Evolutionary conservation across 495 filamentous ascomycete species (phyloP).

Genomic region (Aspergillus incahuasiensis): DNA sequence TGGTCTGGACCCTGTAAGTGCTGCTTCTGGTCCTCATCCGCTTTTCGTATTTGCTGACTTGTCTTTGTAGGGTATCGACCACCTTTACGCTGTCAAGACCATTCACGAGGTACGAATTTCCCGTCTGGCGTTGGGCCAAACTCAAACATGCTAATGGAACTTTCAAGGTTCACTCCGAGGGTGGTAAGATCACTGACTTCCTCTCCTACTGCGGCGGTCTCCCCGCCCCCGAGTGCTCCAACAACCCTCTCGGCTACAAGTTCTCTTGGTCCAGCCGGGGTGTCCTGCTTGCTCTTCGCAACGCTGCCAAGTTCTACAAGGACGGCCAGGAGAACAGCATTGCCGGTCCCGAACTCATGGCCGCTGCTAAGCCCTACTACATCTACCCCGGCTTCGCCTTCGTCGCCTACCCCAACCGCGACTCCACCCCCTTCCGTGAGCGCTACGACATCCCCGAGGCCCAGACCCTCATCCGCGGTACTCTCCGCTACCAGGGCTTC

Average conservation of each 20-base stretch:
- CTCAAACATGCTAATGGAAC: background rate
- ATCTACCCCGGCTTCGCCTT: conserved; percentile 88
- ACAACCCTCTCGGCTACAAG: conserved; percentile 94
- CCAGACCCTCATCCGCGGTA: conserved; percentile 56
- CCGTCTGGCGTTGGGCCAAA: background rate
- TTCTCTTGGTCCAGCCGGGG: conserved; percentile 86
- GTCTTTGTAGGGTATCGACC: conserved; percentile 54
- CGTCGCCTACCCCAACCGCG: conserved; percentile 90
- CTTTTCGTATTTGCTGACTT: background rate
- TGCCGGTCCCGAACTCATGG: conserved; percentile 71
- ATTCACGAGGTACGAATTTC: conserved; percentile 61
- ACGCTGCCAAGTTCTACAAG: conserved; percentile 78
- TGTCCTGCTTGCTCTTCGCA: conserved; percentile 79
- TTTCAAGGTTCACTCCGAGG: conserved; percentile 57
- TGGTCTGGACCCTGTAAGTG: conserved; percentile 56
- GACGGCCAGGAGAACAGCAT: conserved; percentile 67
- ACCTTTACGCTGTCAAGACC: conserved; percentile 83
- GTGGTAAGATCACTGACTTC: conserved; percentile 83
- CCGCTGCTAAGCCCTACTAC: conserved; percentile 79
- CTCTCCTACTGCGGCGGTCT: conserved; percentile 86
- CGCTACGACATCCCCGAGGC: conserved; percentile 86
- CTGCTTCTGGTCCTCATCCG: background rate
- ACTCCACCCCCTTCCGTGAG: conserved; percentile 78
- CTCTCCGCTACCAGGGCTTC: conserved; percentile 81
- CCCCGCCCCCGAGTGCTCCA: conserved; percentile 74